Evolutionary conservation across 306 rosid genomes (phyloP).

Genomic region (Vachellia pachyceras): DNA sequence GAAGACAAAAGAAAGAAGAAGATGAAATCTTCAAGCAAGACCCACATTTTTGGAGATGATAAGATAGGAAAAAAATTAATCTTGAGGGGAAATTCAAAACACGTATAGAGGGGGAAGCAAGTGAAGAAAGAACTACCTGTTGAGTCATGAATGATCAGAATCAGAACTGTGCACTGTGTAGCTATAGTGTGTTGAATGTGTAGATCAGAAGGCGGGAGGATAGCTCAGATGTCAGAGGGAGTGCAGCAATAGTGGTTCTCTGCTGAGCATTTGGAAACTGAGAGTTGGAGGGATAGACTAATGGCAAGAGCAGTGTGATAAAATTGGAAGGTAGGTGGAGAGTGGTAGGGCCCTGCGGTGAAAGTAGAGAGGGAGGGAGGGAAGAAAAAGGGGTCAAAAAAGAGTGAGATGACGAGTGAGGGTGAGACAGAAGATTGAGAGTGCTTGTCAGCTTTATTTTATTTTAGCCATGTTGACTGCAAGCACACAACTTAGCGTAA

Average conservation of each 20-base stretch:
- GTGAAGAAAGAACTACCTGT: slow-evolving; percentile 53
- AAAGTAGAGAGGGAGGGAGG: neutral
- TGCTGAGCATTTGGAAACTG: neutral
- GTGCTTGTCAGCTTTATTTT: slow-evolving; percentile 37
- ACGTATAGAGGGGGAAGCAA: neutral
- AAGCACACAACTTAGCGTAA: slow-evolving; percentile 45
- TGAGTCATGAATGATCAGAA: slow-evolving; percentile 56
- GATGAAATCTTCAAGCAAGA: no score
- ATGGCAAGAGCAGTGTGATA: neutral
- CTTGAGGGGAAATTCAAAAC: neutral
- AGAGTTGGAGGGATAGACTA: no score
- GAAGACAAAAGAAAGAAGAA: neutral
- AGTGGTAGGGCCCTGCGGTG: no score
- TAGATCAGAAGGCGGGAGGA: slow-evolving; percentile 18
- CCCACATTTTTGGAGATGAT: no score
- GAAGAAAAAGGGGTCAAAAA: slow-evolving; percentile 38
- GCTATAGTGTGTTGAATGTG: neutral
- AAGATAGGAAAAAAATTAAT: no score
- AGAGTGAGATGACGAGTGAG: slow-evolving; percentile 15
- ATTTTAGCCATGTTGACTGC: slow-evolving; percentile 51
- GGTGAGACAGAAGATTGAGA: neutral
- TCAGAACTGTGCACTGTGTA: neutral
- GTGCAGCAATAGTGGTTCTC: slow-evolving; percentile 23
- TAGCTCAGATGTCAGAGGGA: slow-evolving; percentile 38
- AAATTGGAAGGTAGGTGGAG: neutral